Percentiles rank a stretch among this genome's conserved stretches.
Evolutionary conservation across 2,329 filamentous ascomycete genomes (phyloP).

Genomic region (Nigrospora osmanthi): DNA sequence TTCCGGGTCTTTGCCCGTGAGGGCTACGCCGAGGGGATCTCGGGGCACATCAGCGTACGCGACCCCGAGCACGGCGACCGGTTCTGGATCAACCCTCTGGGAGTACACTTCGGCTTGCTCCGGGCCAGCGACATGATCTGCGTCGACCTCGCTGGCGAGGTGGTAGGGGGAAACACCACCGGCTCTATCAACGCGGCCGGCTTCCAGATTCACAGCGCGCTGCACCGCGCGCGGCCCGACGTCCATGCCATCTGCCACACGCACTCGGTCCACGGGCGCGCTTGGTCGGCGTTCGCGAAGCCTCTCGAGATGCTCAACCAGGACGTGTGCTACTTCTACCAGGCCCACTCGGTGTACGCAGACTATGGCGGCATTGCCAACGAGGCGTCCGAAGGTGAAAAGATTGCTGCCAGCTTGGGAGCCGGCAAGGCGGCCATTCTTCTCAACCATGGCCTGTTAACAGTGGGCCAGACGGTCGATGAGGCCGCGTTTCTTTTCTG

Average conservation of each 20-base stretch:
- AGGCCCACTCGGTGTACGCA: slow-evolving; percentile 46
- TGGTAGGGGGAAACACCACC: slow-evolving; percentile 49
- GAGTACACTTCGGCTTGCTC: slow-evolving; percentile 52
- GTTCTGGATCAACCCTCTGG: slow-evolving; percentile 62
- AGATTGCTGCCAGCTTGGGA: slow-evolving; percentile 46
- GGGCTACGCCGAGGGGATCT: slow-evolving; percentile 54
- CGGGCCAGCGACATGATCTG: slow-evolving; percentile 56
- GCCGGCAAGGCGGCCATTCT: slow-evolving; percentile 44
- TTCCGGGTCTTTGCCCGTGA: slow-evolving; percentile 53
- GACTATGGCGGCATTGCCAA: slow-evolving; percentile 53
- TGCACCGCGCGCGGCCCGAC: slow-evolving; percentile 47
- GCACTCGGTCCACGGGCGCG: slow-evolving; percentile 47
- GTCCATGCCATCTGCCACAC: slow-evolving; percentile 50
- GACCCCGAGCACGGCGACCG: slow-evolving; percentile 50
- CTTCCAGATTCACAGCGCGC: slow-evolving; percentile 49
- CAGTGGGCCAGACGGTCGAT: slow-evolving; percentile 52
- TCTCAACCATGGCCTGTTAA: slow-evolving; percentile 54
- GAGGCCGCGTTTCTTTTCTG: slow-evolving; percentile 55
- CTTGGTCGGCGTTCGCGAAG: slow-evolving; percentile 45
- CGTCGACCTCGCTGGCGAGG: slow-evolving; percentile 49
- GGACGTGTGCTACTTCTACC: slow-evolving; percentile 46
- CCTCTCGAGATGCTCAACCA: slow-evolving; percentile 52
- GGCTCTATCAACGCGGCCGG: slow-evolving; percentile 48
- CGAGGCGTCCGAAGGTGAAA: slow-evolving; percentile 43
- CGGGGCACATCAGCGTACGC: slow-evolving; percentile 56